Base-by-base conservation (phyloP, 345 rosid species). In the Anastatica hierochuntica region DNA sequence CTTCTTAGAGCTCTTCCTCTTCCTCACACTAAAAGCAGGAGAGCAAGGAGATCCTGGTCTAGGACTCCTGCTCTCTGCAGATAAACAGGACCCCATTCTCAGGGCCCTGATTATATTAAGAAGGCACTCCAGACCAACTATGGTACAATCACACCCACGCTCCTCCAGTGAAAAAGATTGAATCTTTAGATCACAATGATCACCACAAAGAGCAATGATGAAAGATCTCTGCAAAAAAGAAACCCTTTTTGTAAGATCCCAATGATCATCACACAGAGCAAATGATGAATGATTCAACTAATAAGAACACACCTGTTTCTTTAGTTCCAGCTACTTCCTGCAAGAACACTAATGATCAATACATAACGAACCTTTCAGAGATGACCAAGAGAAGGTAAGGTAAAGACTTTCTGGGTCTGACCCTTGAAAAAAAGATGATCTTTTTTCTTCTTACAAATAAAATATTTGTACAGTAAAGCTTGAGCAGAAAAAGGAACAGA, bases 51-150 rank as follows among this genome's bases (percentile, higher is more conserved):
- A 76, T 6, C 95, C 92, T 39, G 94, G 94, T 66, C 69, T 54
- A 71, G 96, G 88, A 73, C 85, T 85, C 84, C 88, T 73, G 88
- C 82, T 81, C 67, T 92, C 98, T 7, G 77, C 74, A 72, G 98
- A 81, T 63, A 92, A 83, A 88, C 97, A 92, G 96, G 98, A 92
- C 82, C 95, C 98, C 98, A 85, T 81, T 75, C 80, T 85, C 11
- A 92, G 98, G 95, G 97, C 96, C 86, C 98, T 88, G 90, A 92
- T 67, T 39, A 92, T 85, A 68, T 64, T 72, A 56, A 88, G 58
- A 68, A 92, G 42, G 94, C 98, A 92, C 74, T 92, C 98, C 88
- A 92, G 94, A 74, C 81, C 96, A 81, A 76, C 95, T 67, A 67
- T 26, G 72, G 63, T 43, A 63, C 74, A 79, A 35, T 74, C 66